phyloP scores from a whole-genome alignment of 2,329 filamentous ascomycete species.

The Eutypella sp. region DNA sequence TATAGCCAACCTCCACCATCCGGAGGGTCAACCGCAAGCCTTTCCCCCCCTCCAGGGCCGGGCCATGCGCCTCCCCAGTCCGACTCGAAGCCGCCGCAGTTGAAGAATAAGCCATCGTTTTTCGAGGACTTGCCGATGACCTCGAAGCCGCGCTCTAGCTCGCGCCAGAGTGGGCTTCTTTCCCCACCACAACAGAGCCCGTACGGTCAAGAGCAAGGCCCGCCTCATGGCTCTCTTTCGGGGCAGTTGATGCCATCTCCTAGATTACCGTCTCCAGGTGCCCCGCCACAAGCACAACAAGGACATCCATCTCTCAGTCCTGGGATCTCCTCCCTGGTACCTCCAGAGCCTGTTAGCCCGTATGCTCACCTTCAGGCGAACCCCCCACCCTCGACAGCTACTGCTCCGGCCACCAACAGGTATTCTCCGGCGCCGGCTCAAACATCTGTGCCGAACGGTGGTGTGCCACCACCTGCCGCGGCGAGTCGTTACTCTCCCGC shows the following conservation, averaged over 20 bases:
- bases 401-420: slow-evolving; percentile 32
- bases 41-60: slow-evolving; percentile 33
- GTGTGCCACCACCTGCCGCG: slow-evolving; percentile 30
- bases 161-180: slow-evolving; percentile 44
- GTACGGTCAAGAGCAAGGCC: slow-evolving; percentile 29
- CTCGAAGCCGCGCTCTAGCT: slow-evolving; percentile 56
- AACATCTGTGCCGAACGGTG: slow-evolving; percentile 34
- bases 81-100: slow-evolving; percentile 23
- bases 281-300: slow-evolving; percentile 5
- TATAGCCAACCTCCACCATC: slow-evolving; percentile 27
- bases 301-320: slow-evolving; percentile 16
- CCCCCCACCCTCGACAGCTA: slow-evolving; percentile 23
- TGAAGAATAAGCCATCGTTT: slow-evolving; percentile 51
- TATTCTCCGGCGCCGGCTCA: slow-evolving; percentile 59
- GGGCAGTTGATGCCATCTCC: slow-evolving; percentile 11
- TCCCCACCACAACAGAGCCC: slow-evolving; percentile 38
- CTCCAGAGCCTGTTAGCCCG: slow-evolving; percentile 47
- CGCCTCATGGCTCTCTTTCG: slow-evolving; percentile 23
- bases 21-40: slow-evolving; percentile 18
- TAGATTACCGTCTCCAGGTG: slow-evolving; percentile 6
- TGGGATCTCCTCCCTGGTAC: slow-evolving; percentile 40
- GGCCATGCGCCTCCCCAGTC: slow-evolving; percentile 29
- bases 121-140: slow-evolving; percentile 72
- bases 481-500: slow-evolving; percentile 52
- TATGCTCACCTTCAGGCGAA: slow-evolving; percentile 44